These are phyloP conservation scores for Clavispora fructus DNA, from an alignment of 805 yeast genomes.

Conservation along the genomic window DNA sequence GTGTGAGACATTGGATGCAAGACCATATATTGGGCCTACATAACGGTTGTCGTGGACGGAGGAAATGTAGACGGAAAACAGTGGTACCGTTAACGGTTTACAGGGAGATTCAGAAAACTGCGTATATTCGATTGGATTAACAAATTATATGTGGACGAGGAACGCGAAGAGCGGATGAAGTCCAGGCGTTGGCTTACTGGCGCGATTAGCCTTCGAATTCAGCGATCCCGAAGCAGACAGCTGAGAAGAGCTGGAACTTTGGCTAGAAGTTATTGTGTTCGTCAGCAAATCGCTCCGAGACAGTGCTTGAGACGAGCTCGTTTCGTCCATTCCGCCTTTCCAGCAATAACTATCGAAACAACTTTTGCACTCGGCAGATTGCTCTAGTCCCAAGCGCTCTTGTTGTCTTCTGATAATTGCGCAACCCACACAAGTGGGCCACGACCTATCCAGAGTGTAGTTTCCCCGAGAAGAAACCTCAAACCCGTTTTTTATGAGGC, in stretches of 20 bases:
- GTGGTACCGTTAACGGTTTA: too few relatives aligned
- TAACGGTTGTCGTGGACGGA: too few relatives aligned
- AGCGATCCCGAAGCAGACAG: too few relatives aligned
- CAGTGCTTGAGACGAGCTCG: background rate
- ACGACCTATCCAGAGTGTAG: slow-evolving; percentile 14
- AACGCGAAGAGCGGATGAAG: too few relatives aligned
- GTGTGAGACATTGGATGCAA: too few relatives aligned
- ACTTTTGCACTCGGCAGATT: slow-evolving; percentile 17
- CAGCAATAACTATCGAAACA: slow-evolving; percentile 21
- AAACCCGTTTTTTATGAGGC: slow-evolving; percentile 17
- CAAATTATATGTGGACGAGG: too few relatives aligned
- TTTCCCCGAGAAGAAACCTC: slow-evolving; percentile 17
- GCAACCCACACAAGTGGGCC: slow-evolving; percentile 23
- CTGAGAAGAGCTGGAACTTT: background rate
- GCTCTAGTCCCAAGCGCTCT: slow-evolving; percentile 17
- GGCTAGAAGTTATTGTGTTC: background rate
- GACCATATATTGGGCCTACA: too few relatives aligned
- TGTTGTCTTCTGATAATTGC: slow-evolving; percentile 21
- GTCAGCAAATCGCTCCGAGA: background rate
- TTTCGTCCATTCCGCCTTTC: slow-evolving; percentile 13
- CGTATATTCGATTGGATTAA: too few relatives aligned
- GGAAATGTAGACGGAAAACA: too few relatives aligned
- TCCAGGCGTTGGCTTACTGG: too few relatives aligned
- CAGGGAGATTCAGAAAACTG: too few relatives aligned
- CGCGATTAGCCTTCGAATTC: too few relatives aligned